Conservation (phyloP, 1,284 basidiomycete species). For the Leccinum variabile region DNA sequence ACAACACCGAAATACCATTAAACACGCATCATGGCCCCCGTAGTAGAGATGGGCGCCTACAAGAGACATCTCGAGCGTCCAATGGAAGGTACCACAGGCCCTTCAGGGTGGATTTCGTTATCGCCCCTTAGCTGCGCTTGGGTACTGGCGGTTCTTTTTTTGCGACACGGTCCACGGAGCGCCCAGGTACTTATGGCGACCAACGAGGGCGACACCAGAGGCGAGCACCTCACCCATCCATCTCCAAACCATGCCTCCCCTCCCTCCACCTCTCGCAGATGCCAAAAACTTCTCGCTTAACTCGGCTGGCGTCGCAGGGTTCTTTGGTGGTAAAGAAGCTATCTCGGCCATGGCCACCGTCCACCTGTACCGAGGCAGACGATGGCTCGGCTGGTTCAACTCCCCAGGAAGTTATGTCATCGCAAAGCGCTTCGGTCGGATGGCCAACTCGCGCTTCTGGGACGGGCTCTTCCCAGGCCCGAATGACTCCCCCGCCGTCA, state of each 20-base stretch:
- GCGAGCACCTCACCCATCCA: neutral
- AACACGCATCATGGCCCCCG: neutral
- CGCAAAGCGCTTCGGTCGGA: slow-evolving; percentile 30
- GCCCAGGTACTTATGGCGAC: neutral
- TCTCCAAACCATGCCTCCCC: slow-evolving; percentile 15
- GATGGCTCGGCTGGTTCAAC: slow-evolving; percentile 38
- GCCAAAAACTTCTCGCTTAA: slow-evolving; percentile 24
- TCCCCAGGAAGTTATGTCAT: slow-evolving; percentile 33
- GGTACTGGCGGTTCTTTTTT: neutral
- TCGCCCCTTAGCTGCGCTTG: neutral
- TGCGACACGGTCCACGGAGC: neutral
- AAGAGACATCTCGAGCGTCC: neutral
- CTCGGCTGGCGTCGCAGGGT: slow-evolving; percentile 26
- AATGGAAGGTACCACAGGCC: neutral
- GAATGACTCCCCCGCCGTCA: slow-evolving; percentile 20
- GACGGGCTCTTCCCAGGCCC: slow-evolving; percentile 32
- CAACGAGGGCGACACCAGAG: neutral
- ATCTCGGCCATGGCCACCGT: slow-evolving; percentile 33
- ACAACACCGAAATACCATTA: neutral
- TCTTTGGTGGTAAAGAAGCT: slow-evolving; percentile 36
- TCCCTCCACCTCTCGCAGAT: slow-evolving; percentile 14
- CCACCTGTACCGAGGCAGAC: slow-evolving; percentile 27
- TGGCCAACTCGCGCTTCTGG: slow-evolving; percentile 33
- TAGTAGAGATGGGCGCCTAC: neutral
- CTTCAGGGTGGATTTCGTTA: neutral